Conservation (phyloP, 345 rosid species). For the Ailanthus altissimus region DNA sequence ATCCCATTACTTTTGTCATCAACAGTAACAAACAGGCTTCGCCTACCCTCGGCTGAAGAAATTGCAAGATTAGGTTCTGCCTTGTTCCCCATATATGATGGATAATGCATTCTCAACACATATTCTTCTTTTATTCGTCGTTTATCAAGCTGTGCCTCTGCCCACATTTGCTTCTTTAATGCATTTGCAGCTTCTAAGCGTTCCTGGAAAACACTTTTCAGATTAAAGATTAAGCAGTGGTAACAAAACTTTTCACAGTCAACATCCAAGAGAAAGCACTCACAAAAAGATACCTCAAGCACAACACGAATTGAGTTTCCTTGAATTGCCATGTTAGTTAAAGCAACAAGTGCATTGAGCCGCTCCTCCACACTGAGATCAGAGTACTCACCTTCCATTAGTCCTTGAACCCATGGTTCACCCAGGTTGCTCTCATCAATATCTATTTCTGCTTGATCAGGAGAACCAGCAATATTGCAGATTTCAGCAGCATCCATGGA, state of each 20-base stretch:
- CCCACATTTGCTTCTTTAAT: conserved; percentile 91
- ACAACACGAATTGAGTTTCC: conserved; percentile 67
- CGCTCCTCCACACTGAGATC: conserved; percentile 82
- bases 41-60: conserved; percentile 43
- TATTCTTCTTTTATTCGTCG: conserved; percentile 78
- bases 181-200: conserved; percentile 89
- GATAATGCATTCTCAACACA: conserved; percentile 43
- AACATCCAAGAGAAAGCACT: conserved; percentile 10
- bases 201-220: conserved; percentile 56
- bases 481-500: conserved; percentile 30
- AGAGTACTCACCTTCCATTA: conserved; percentile 77
- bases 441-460: conserved; percentile 44
- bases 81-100: conserved; percentile 48
- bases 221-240: conserved; percentile 12
- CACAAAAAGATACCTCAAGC: conserved; percentile 55
- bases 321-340: conserved; percentile 72
- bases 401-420: conserved; percentile 85
- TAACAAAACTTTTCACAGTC: background rate
- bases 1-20: conserved; percentile 35
- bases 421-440: conserved; percentile 70
- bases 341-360: conserved; percentile 68
- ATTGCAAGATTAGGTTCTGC: conserved; percentile 41
- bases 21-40: conserved; percentile 43
- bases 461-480: conserved; percentile 22
- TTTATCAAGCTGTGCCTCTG: conserved; percentile 87